Conservation (phyloP, 2,329 filamentous ascomycete species). For the Thelonectria blattea region DNA sequence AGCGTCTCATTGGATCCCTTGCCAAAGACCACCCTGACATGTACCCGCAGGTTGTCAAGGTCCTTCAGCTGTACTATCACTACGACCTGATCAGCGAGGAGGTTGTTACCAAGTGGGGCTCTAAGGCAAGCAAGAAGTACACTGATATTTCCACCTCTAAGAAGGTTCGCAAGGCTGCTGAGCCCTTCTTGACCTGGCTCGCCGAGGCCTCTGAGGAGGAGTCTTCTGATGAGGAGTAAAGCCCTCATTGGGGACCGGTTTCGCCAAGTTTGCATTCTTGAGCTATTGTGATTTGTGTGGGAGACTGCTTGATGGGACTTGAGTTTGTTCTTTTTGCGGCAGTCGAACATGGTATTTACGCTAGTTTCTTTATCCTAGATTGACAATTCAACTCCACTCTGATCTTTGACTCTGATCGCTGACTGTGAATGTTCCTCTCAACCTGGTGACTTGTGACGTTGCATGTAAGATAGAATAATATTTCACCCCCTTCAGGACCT, state of each 20-base stretch:
- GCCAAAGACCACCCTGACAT: slow-evolving; percentile 82
- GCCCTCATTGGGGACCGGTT: neutral
- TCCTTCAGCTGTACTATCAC: slow-evolving; percentile 90
- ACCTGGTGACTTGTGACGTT: too few relatives aligned
- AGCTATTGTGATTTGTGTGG: slow-evolving; percentile 7
- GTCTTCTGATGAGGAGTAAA: slow-evolving; percentile 64
- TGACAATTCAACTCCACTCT: slow-evolving; percentile 32
- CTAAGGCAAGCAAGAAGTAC: slow-evolving; percentile 98
- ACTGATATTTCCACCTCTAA: slow-evolving; percentile 87
- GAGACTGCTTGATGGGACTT: slow-evolving; percentile 5
- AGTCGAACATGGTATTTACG: slow-evolving; percentile 14
- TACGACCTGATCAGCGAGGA: slow-evolving; percentile 89
- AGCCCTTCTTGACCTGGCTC: slow-evolving; percentile 94
- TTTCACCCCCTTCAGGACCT: neutral
- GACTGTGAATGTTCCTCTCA: too few relatives aligned
- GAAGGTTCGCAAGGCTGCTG: slow-evolving; percentile 93
- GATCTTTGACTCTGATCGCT: neutral
- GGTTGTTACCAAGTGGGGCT: slow-evolving; percentile 86
- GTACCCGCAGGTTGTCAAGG: slow-evolving; percentile 76
- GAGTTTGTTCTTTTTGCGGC: slow-evolving; percentile 14
- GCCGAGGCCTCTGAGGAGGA: slow-evolving; percentile 76
- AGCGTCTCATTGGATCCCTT: slow-evolving; percentile 79
- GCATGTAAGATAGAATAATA: too few relatives aligned
- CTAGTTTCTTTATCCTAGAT: slow-evolving; percentile 27
- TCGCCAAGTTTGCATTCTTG: slow-evolving; percentile 3